Evolutionary conservation across 1,284 basidiomycete genomes (phyloP).

Genomic region (Naganishia albida): DNA sequence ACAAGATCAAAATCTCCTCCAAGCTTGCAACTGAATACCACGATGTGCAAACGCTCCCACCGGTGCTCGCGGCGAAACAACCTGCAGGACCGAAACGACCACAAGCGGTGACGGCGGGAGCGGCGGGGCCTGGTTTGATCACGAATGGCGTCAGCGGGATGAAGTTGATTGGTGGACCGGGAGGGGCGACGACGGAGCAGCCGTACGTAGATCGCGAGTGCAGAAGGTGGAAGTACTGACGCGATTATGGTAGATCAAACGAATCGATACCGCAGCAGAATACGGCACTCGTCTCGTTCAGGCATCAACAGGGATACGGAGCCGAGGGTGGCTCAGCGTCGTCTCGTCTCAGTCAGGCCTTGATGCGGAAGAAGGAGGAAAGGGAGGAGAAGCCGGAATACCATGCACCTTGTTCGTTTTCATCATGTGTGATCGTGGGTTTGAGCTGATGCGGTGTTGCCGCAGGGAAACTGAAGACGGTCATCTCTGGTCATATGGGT

Average conservation of each 20-base stretch:
- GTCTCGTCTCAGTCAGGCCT: conserved; percentile 69
- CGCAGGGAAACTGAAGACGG: conserved; percentile 86
- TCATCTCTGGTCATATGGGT: conserved; percentile 96
- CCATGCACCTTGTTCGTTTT: conserved; percentile 70
- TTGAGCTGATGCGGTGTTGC: too few relatives aligned
- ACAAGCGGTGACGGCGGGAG: conserved; percentile 57
- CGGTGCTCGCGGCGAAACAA: conserved; percentile 77
- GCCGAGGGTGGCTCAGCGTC: conserved; percentile 51
- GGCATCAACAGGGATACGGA: conserved; percentile 53
- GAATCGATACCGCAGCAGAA: conserved; percentile 26
- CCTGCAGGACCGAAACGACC: conserved; percentile 73
- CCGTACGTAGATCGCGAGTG: not conserved
- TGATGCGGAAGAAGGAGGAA: conserved; percentile 85
- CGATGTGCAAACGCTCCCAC: conserved; percentile 80
- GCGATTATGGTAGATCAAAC: not conserved
- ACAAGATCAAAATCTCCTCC: conserved; percentile 59
- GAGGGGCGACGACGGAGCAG: conserved; percentile 1
- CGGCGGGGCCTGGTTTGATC: conserved; percentile 58
- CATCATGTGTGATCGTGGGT: not conserved
- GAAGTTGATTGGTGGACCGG: conserved; percentile 34
- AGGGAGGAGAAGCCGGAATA: conserved; percentile 90
- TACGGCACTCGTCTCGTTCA: conserved; percentile 49
- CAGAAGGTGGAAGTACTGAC: not conserved
- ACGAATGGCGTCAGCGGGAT: conserved; percentile 51
- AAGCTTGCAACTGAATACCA: conserved; percentile 82